Base-by-base conservation (phyloP, 2,329 filamentous ascomycete species). In the Claviceps africana region DNA sequence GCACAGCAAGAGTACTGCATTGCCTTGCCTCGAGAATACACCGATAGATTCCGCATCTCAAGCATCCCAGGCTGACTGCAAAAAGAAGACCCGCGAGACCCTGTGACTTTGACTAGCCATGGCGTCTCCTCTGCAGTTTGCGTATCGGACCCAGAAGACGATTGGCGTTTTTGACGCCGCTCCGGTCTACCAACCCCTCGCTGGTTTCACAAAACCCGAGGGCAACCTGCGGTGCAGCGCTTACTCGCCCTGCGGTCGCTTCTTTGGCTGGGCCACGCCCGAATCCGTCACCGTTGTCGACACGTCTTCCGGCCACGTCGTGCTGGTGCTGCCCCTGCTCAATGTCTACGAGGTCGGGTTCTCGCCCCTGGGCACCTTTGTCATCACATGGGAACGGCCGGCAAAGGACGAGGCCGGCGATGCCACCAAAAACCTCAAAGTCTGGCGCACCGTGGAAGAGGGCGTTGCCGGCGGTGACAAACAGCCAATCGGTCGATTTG, bases 321-420 rank as follows among this genome's bases (percentile, higher is more conserved):
- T 95, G 64, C 82, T 88, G 56, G 83, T 78, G 37, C 78, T 98
- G 48, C 78, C 84, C 54, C 81, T 89, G 44, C 73, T 84, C 54
- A 91, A 94, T 65, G 89, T 97, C 58, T 95, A 88, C 72, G 93
- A 98, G 68, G 75, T 98, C 55, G 88, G 85, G 58, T 98, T 98
- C 72, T 98, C 93, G 28, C 93, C 91, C 5, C 77, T 83, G 52
- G 93, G 93, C 56, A 93, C 87, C 53, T 98, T 87, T 70, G 75
- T 97, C 65, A 95, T 95, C 66, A 97, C 93, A 51, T 97, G 90
- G 89, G 91, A 98, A 74, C 83, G 93, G 37, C 86, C 89, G 9
- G 78, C 80, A 59, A 97, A 97, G 74, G 91, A 97, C 64, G 91
- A 91, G 64, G 84, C 86, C 55, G 93, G 93, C 53, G 88, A 96